Evolutionary conservation across 106 monocot genomes (phyloP).

Genomic region (Hemerocallis citrina): DNA sequence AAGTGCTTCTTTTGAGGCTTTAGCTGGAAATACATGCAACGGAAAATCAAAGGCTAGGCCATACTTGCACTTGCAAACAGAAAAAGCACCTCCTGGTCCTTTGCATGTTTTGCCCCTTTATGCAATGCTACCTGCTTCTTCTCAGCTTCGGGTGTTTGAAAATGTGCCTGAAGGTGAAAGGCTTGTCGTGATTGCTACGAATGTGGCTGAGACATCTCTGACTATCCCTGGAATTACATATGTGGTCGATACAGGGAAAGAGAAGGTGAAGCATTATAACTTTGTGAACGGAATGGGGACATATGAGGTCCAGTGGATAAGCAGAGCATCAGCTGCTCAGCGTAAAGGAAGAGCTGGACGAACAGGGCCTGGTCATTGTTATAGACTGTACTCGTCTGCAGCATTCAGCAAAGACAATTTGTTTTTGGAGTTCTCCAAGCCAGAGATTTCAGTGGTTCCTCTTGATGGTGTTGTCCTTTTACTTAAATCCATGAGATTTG

Average conservation of each 20-base stretch:
- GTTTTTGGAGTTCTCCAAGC: conserved; percentile 67
- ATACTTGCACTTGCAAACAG: conserved; percentile 2
- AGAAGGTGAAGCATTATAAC: conserved; percentile 79
- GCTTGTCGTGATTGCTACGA: conserved; percentile 87
- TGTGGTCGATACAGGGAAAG: conserved; percentile 96
- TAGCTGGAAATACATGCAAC: conserved; percentile 23
- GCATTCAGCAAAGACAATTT: conserved; percentile 71
- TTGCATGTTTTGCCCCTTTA: conserved; percentile 84
- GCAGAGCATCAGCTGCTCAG: conserved; percentile 93
- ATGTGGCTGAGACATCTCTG: conserved; percentile 96
- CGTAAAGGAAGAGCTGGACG: conserved; percentile 93
- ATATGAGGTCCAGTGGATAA: conserved; percentile 88
- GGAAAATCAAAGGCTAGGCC: conserved; percentile 8
- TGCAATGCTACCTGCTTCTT: conserved; percentile 82
- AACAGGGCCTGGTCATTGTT: conserved; percentile 89
- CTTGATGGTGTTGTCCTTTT: conserved; percentile 90
- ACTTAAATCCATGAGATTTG: conserved; percentile 80
- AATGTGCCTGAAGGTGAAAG: conserved; percentile 67
- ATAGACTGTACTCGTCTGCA: conserved; percentile 82
- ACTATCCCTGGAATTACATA: conserved; percentile 98
- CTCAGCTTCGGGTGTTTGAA: conserved; percentile 76
- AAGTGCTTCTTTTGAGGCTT: conserved; percentile 74
- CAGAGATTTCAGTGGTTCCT: conserved; percentile 78
- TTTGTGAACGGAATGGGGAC: conserved; percentile 55
- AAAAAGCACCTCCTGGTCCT: conserved; percentile 17